Evolutionary conservation across 495 filamentous ascomycete species (phyloP).

Genomic region (Cetradonia linearis): DNA sequence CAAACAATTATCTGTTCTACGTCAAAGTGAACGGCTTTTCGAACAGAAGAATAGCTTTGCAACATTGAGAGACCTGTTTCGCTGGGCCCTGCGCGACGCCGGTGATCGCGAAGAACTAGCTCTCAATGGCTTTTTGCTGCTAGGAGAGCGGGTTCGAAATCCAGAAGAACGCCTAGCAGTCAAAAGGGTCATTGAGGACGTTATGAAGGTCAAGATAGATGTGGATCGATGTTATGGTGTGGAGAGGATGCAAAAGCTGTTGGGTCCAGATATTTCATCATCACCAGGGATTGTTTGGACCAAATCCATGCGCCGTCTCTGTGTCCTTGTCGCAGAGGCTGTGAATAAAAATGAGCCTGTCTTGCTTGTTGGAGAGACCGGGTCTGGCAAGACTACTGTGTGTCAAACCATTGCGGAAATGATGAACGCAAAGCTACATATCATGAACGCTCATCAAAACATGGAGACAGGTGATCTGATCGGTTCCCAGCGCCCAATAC

Average conservation of each 20-base stretch:
- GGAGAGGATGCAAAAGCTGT: slow-evolving; percentile 28
- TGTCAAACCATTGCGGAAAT: slow-evolving; percentile 85
- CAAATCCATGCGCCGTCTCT: slow-evolving; percentile 81
- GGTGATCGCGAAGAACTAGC: slow-evolving; percentile 83
- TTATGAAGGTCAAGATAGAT: slow-evolving; percentile 78
- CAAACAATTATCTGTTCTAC: slow-evolving; percentile 73
- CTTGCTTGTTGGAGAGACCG: slow-evolving; percentile 89
- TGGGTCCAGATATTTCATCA: slow-evolving; percentile 31
- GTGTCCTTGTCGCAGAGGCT: slow-evolving; percentile 72
- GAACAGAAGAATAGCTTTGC: slow-evolving; percentile 98
- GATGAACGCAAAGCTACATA: slow-evolving; percentile 61
- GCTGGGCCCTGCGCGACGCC: slow-evolving; percentile 84
- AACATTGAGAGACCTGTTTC: slow-evolving; percentile 88
- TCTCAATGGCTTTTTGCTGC: slow-evolving; percentile 86
- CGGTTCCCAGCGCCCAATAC: slow-evolving; percentile 82
- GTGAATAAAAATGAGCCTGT: slow-evolving; percentile 88
- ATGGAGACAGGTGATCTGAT: slow-evolving; percentile 95
- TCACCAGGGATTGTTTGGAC: slow-evolving; percentile 75
- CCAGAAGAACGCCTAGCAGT: slow-evolving; percentile 74
- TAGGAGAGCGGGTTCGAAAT: slow-evolving; percentile 90
- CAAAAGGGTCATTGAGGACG: slow-evolving; percentile 80
- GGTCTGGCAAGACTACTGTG: slow-evolving; percentile 93
- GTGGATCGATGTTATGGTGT: slow-evolving; percentile 58
- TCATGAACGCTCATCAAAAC: slow-evolving; percentile 95
- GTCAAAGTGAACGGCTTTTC: slow-evolving; percentile 82